These are phyloP conservation scores for Wickerhamiella kurtzmanii DNA, from an alignment of 805 yeast genomes.

Conservation along the genomic window DNA sequence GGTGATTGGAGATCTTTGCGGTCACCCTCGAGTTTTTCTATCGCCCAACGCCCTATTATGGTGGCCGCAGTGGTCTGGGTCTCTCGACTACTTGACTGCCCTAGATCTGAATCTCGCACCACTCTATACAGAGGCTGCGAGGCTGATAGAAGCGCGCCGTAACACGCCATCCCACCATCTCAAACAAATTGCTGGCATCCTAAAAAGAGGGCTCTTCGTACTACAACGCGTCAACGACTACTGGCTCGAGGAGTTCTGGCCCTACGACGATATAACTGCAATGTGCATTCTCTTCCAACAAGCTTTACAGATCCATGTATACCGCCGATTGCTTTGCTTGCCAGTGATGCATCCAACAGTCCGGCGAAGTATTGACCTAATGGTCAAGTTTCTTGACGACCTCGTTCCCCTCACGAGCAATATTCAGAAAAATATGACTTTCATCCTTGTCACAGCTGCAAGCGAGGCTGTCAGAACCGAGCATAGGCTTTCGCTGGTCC, in stretches of 20 bases:
- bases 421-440: constrained; percentile 42
- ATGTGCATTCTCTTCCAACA: constrained; percentile 36
- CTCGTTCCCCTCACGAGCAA: constrained; percentile 35
- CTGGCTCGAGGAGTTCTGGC: constrained; percentile 16
- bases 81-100: constrained; percentile 36
- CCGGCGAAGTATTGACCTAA: constrained; percentile 34
- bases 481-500: constrained; percentile 27
- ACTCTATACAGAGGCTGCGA: constrained; percentile 37
- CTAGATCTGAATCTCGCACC: constrained; percentile 53
- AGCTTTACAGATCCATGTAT: constrained; percentile 43
- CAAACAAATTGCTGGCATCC: neutral
- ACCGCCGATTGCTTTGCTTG: constrained; percentile 39
- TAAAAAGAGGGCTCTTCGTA: constrained; percentile 11
- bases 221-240: constrained; percentile 15
- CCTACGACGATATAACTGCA: constrained; percentile 15
- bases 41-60: constrained; percentile 7
- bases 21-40: constrained; percentile 3
- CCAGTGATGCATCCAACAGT: constrained; percentile 35
- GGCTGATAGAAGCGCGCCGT: constrained; percentile 24
- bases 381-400: constrained; percentile 28
- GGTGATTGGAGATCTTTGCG: constrained; percentile 11
- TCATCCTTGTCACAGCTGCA: constrained; percentile 45
- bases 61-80: constrained; percentile 39
- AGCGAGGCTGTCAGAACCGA: constrained; percentile 37
- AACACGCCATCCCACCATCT: constrained; percentile 5